Evolutionary conservation across 2,329 filamentous ascomycete species (phyloP).

Genomic region (Lachnellula cervina): DNA sequence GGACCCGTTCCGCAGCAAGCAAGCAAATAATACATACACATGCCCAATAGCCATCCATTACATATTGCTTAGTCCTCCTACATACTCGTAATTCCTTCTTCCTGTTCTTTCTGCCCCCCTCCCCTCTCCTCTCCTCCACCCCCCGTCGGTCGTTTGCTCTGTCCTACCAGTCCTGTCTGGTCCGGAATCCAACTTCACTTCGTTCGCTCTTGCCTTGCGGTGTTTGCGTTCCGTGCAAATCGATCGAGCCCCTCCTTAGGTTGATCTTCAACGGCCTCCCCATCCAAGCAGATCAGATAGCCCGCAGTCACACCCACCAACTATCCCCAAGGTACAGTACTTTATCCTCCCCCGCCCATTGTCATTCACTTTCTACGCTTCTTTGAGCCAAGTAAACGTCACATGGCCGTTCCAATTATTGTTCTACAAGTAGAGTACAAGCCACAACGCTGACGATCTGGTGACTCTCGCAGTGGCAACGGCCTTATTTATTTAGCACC

Average conservation of each 20-base stretch:
- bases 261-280: no score
- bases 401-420: slow-evolving; percentile 12
- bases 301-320: not conserved
- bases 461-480: slow-evolving; percentile 27
- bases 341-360: not conserved
- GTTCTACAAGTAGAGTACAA: slow-evolving; percentile 13
- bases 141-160: not conserved
- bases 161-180: not conserved
- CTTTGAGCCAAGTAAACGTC: slow-evolving; percentile 5
- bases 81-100: not conserved
- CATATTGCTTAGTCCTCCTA: not conserved
- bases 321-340: not conserved
- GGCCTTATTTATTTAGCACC: not conserved
- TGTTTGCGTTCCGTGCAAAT: not conserved
- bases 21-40: not conserved
- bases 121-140: no score
- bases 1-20: no score
- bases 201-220: not conserved
- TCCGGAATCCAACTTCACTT: not conserved
- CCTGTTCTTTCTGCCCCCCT: not conserved
- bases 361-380: slow-evolving; percentile 1
- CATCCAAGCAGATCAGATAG: not conserved
- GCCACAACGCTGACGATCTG: slow-evolving; percentile 23
- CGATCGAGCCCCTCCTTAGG: no score
- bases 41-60: not conserved